Base-by-base conservation (phyloP, 75 land plant species). In the Sequoiadendron giganteum region DNA sequence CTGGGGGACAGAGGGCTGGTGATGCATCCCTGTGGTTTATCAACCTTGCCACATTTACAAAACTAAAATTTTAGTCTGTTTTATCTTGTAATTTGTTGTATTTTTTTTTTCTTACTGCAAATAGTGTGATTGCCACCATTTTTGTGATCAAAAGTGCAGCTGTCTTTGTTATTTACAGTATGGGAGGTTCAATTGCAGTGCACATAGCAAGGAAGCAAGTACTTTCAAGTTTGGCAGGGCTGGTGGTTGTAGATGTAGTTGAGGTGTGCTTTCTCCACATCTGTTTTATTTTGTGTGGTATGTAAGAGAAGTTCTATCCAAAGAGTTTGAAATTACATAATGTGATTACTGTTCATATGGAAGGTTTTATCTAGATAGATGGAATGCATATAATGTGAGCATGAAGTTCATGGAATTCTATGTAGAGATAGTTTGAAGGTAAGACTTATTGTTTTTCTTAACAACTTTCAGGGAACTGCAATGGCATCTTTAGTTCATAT, bases 131-230 rank as follows among this genome's bases (percentile, higher is more conserved):
- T 77, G 19, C 19, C 16, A n/a, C 86, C 45, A 39, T 42, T 21
- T 85, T 25, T 34, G 86, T 85, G 45, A 70, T 42, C 11, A 80
- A 77, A 42, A 28, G 48, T 45, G 42, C 28, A 55, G 54, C 52
- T 83, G 48, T n/a, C 65, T 58, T 87, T 34, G 30, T 68, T 86
- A n/a, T 45, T 52, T 91, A 85, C 93, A 98, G 99, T 86, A 97
- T 98, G 99, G 99, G 99, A 85, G 99, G 99, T 52, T 93, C 99
- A 43, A 95, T 97, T 84, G 99, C 99, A 76, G 94, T 95, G 21
- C 95, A 98, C 88, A 93, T 97, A 65, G 97, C 97, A 85, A 95
- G 97, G 38, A 98, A 95, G 89, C 94, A 91, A 83, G 91, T 86
- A 34, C 75, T 98, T 40, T 89, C 90, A 32, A 95, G 87, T 82